Evolutionary conservation across 306 rosid genomes (phyloP), one percentile per base, ranked within the genome.

Genomic region (Trichosanthes cucumerina): DNA sequence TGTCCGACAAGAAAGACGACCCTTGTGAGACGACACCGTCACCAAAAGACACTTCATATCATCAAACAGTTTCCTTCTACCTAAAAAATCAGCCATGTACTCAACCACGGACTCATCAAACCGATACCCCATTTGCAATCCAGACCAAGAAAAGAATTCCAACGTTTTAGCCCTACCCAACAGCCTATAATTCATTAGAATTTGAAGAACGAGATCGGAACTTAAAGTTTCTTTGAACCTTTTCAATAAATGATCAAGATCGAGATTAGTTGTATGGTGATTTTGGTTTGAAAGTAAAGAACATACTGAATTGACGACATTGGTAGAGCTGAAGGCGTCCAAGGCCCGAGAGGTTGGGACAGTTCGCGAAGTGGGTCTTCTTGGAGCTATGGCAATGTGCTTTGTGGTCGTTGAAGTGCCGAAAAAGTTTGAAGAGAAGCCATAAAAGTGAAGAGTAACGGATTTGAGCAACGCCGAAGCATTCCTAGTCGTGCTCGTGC

Each of bases 61-160:
- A 79, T 91, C 96, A 59, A 91, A 91, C 2, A 91, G 88, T 65
- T 91, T 91, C 81, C 96, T 91, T 75, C 96, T 85, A 57, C 93
- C 90, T 18, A 91, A 81, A 80, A 91, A 91, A 85, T 91, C 96
- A 59, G 86, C 88, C 91, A 88, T 86, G 83, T 85, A 91, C 75
- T 91, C 96, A 77, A 89, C 82, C 75, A 91, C 90, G 26, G 63
- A 58, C 15, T 89, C 88, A 74, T 89, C 84, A 59, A 91, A 86
- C 72, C 59, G 84, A 89, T 82, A 91, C 16, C 73, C 86, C 90
- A 88, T 88, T 50, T 84, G 88, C 77, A 81, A 26, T 68, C 92
- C 96, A 2, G 96, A 91, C 88, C 91, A 91, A 4, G 89, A 80
- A 69, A 91, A 89, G 83, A 91, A 91, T 41, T 85, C 86, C 78